Base-by-base conservation (phyloP, 192 early-diverging fungal genomes). In the Coemansia sp. region DNA sequence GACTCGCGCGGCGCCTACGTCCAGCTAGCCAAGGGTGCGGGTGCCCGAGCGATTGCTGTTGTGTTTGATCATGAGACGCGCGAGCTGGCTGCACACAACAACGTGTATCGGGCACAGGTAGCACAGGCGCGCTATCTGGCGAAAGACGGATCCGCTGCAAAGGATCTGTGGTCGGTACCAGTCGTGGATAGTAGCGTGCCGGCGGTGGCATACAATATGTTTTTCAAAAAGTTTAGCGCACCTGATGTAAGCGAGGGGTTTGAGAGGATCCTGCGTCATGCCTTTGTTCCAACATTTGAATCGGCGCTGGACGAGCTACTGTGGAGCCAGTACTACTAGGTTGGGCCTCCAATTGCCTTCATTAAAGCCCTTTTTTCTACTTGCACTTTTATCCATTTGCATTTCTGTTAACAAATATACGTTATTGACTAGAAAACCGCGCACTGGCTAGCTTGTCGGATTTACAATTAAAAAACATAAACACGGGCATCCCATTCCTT, bases 81-180 rank as follows among this genome's bases (percentile, higher is more conserved):
- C 66, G 84, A 81, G 1, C 55, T 93, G 27, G 79, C 83, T 6
- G 59, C 62, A n/a, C 94, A 93, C 64, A 94, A 97, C 67, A 87
- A 91, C 51, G 63, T 56, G 19, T 89, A 83, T 48, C 77, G 94
- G 24, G 74, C 82, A 3, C 71, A 79, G 36, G 35, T 59, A 5
- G 47, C 5, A 6, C 72, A 76, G 39, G 64, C 72, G 3, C 53
- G 60, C 33, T 60, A 60, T 28, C 38, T 76, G 25, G 27, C 43
- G 7, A 18, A 18, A n/a, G 6, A 11, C 11, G 30, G 30, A 32
- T 11, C 6, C 30, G 11, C 6, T 5, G 30, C 6, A 5, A 11
- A 32, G 5, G 5, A 5, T 32, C 6, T 32, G 30, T 5, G 5
- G 30, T 11, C 6, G 30, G 6, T 32, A 11, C 72, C 72, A 9